phyloP scores from a whole-genome alignment of 202 grass and related monocot genomes.

The Zizania palustris region DNA sequence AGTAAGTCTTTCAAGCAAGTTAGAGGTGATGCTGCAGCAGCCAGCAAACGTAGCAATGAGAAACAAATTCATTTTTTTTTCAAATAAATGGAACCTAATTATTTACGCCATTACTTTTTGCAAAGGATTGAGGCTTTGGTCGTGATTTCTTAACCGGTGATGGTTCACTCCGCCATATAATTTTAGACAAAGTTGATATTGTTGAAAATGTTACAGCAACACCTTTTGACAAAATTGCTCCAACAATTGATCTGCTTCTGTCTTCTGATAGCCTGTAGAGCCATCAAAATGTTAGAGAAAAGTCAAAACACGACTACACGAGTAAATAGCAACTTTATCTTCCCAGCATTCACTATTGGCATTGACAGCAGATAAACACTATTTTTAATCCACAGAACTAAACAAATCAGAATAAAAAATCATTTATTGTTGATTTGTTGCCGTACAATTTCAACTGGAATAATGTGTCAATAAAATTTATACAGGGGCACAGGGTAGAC shows the following conservation, averaged over 20 bases:
- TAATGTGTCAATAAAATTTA: slow-evolving; percentile 20
- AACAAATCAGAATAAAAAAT: slow-evolving; percentile 20
- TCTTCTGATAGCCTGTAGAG: slow-evolving; percentile 85
- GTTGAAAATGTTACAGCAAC: slow-evolving; percentile 88
- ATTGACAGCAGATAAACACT: slow-evolving; percentile 1
- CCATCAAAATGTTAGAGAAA: slow-evolving; percentile 18
- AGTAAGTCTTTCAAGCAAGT: slow-evolving; percentile 93
- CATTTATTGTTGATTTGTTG: neutral
- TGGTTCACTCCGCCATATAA: slow-evolving; percentile 83
- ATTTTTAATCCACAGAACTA: neutral
- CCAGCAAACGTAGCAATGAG: slow-evolving; percentile 39
- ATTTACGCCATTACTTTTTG: slow-evolving; percentile 70
- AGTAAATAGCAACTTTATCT: slow-evolving; percentile 16
- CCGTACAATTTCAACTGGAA: slow-evolving; percentile 19
- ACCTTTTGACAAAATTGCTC: slow-evolving; percentile 92
- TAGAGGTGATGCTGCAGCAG: slow-evolving; percentile 79
- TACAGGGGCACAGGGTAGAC: slow-evolving; percentile 27
- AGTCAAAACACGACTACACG: slow-evolving; percentile 15
- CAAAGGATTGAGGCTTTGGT: slow-evolving; percentile 83
- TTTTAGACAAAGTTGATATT: slow-evolving; percentile 92
- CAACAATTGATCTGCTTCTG: slow-evolving; percentile 92
- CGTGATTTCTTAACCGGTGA: slow-evolving; percentile 71
- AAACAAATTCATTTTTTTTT: slow-evolving; percentile 2
- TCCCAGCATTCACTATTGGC: neutral
- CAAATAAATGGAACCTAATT: slow-evolving; percentile 34